Evolutionary conservation across 441 rosid genomes (phyloP).

Genomic region (Sinapis alba): DNA sequence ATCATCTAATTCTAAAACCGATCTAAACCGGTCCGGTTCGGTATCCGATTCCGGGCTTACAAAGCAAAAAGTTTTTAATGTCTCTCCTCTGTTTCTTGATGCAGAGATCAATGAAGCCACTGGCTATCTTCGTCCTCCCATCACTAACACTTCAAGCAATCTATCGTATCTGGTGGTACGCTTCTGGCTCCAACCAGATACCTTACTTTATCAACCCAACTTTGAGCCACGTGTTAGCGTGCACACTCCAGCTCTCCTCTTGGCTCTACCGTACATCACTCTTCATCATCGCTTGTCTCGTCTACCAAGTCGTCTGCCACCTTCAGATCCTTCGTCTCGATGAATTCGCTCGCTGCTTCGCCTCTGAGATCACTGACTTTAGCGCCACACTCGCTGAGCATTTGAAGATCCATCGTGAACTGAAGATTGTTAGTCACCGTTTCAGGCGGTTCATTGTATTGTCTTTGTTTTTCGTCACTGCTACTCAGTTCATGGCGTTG

Average conservation of each 20-base stretch:
- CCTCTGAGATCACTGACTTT: constrained; percentile 66
- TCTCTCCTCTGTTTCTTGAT: constrained; percentile 27
- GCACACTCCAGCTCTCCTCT: constrained; percentile 70
- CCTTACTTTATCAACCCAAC: constrained; percentile 56
- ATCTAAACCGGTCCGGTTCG: too few species aligned
- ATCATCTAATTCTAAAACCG: too few species aligned
- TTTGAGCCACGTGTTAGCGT: constrained; percentile 54
- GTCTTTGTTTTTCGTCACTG: constrained; percentile 70
- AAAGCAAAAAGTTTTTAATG: background rate
- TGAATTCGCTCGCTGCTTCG: constrained; percentile 68
- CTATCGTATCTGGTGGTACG: constrained; percentile 87
- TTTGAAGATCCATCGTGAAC: constrained; percentile 62
- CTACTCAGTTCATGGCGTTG: constrained; percentile 70
- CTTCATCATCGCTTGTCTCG: constrained; percentile 68
- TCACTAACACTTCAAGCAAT: constrained; percentile 60
- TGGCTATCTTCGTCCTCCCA: constrained; percentile 67
- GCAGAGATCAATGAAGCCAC: constrained; percentile 76
- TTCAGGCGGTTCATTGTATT: constrained; percentile 64
- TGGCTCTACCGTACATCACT: constrained; percentile 82
- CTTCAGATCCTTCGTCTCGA: constrained; percentile 72
- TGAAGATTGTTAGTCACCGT: constrained; percentile 82
- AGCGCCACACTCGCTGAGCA: constrained; percentile 64
- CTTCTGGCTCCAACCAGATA: constrained; percentile 59
- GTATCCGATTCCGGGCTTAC: background rate
- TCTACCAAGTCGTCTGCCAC: constrained; percentile 67